Conservation (phyloP, 1,139 yeast genomes). For the Geotrichum siamense region DNA sequence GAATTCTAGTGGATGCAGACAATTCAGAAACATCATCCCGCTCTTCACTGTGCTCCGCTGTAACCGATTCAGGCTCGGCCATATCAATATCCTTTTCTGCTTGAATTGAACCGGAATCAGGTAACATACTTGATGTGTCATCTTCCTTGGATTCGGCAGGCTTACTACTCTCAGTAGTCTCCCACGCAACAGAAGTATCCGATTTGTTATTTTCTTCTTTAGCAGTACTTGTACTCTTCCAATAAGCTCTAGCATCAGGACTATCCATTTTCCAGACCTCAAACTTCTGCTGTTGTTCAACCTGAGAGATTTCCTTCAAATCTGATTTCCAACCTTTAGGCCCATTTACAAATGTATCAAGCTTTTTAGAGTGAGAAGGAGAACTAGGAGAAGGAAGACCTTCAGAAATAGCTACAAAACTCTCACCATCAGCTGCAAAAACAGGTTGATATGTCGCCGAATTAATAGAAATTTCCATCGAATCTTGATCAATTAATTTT, state of each 20-base stretch:
- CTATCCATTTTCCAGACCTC: conserved; percentile 12
- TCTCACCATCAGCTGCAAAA: conserved; percentile 76
- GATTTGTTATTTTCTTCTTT: too few relatives aligned
- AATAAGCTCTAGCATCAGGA: background rate
- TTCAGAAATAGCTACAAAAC: conserved; percentile 50
- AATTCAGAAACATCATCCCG: too few relatives aligned
- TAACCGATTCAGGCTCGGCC: too few relatives aligned
- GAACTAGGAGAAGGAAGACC: conserved; percentile 20
- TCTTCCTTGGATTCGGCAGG: too few relatives aligned
- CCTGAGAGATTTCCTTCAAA: conserved; percentile 28
- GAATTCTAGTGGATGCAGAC: too few relatives aligned
- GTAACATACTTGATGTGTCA: too few relatives aligned
- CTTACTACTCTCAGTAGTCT: too few relatives aligned
- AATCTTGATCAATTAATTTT: conserved; percentile 40
- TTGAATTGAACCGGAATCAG: too few relatives aligned
- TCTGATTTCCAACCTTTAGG: conserved; percentile 36
- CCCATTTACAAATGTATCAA: conserved; percentile 28
- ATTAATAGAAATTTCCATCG: conserved; percentile 70
- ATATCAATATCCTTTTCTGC: too few relatives aligned
- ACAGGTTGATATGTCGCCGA: conserved; percentile 72
- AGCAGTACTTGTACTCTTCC: too few relatives aligned
- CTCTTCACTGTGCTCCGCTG: too few relatives aligned
- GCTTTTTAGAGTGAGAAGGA: conserved; percentile 21
- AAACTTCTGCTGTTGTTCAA: conserved; percentile 23
- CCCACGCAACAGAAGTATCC: too few relatives aligned